Evolutionary conservation across 805 yeast species (phyloP), one percentile per base, ranked within the genome.

Genomic region (Candida dendrica): DNA sequence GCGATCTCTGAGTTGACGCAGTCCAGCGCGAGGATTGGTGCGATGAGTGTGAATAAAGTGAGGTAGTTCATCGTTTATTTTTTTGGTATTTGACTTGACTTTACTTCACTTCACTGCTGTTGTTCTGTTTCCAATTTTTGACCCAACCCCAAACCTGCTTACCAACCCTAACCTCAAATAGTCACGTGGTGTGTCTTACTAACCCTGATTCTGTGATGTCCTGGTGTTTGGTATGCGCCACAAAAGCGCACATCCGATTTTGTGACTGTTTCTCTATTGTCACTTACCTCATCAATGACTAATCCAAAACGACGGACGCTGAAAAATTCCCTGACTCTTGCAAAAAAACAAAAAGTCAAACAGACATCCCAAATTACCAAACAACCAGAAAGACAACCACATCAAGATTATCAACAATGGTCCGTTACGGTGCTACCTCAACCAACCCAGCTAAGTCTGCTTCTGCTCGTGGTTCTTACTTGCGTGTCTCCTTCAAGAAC

Each of bases 401-500:
- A 19, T 15, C 20, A 19, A 15, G 30, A 36, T 35, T 38, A 41
- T 31, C 37, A 43, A 49, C 49, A 81, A 93, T 93, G 98, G 88
- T 90, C 79, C 93, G 99, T 79, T 93, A 93, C 98, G 95, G 90
- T 80, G 93, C 95, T 73, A 82, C 88, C 67, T 88, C 98, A 71
- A 89, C 95, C 66, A 90, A 93, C 90, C 97, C 98, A 78, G 93
- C 96, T 71, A 88, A 89, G 80, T 85, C 96, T 64, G 98, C 97
- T 67, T 84, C 96, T 69, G 95, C 98, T 69, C 95, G 98, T 74
- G 98, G 98, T 69, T 87, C 98, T 49, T 90, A 89, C 90, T 81
- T 93, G 74, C 91, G 99, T 78, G 96, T 88, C 62, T 93, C 98
- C 58, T 93, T 74, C 96, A 93, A 93, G 90, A 93, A 93, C 91